Base-by-base conservation (phyloP, 495 filamentous ascomycete species). In the Aspergillus wentii region DNA sequence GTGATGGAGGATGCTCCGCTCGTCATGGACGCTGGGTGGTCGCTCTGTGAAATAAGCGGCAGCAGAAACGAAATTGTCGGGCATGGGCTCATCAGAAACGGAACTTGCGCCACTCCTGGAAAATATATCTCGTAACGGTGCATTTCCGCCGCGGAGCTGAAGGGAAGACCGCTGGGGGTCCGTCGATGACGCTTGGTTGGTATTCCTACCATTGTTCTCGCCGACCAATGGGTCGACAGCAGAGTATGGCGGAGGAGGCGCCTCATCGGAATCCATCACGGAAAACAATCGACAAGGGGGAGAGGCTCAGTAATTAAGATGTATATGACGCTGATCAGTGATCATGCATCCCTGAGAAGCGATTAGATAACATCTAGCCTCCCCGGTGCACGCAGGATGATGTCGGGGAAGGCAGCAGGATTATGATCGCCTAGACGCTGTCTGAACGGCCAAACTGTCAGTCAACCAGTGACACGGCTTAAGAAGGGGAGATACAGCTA, bases 211-310 rank as follows among this genome's bases (percentile, higher is more conserved):
- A 30, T 49, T 54, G 32, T 44, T 45, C 23, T 50, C 52, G 15
- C 49, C 27, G 23, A 53, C 25, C 27, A 69, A 48, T 23, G 67
- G 67, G 42, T 71, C 67, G 31, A 66, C 57, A 22, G 64, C 54
- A 42, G 67, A 64, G 52, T 71, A 71, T 21, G 67, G 66, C 36
- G 64, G 65, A 40, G 66, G 66, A 45, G 66, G 63, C 37, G 52
- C 62, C 46, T 71, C 67, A 23, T 66, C 62, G 35, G 59, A 48
- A 41, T 66, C 62, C 64, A 68, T 68, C 26, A 34, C 37, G 32
- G 32, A 20, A 40, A 8, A 19, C 14, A 34, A 28, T 9, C 17
- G 29, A 25, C 13, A 31, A 13, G 18, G 19, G 11, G 19, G 8
- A 20, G 4, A 5, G 18, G 15, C n/a, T n/a, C n/a, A 7, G 14